Conservation (phyloP, 257 asterid species). For the Capsicum baccatum region DNA sequence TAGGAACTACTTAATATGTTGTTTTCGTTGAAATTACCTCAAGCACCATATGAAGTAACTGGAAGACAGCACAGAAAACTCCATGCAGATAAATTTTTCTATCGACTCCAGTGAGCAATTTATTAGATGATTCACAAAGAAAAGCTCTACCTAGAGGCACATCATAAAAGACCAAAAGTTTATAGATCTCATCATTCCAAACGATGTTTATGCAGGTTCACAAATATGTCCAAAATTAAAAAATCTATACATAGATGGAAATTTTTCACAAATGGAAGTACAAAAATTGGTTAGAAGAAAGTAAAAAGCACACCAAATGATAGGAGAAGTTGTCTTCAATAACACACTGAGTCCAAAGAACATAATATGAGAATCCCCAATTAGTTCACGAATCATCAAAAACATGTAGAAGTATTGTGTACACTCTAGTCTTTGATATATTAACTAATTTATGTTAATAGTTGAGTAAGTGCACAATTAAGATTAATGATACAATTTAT, state of each 20-base stretch:
- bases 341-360: background rate
- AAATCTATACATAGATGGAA: background rate
- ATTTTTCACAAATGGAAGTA: background rate
- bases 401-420: background rate
- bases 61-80: conserved; percentile 48
- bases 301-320: conserved; percentile 9
- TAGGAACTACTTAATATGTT: background rate
- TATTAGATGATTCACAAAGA: conserved; percentile 95
- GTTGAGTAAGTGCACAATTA: no score
- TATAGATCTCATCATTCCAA: conserved; percentile 17
- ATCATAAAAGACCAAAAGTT: conserved; percentile 28
- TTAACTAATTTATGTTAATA: no score
- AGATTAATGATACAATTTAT: no score
- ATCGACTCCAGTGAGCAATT: conserved; percentile 98
- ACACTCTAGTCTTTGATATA: no score
- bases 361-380: conserved; percentile 21
- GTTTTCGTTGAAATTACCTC: background rate
- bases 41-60: no score
- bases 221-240: conserved; percentile 17
- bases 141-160: conserved; percentile 85
- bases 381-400: background rate
- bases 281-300: background rate
- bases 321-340: background rate
- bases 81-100: conserved; percentile 99
- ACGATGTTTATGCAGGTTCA: conserved; percentile 4